Evolutionary conservation across 2,329 filamentous ascomycete species (phyloP), one percentile per base, ranked within the genome.

Genomic region (Claviceps fusiformis): DNA sequence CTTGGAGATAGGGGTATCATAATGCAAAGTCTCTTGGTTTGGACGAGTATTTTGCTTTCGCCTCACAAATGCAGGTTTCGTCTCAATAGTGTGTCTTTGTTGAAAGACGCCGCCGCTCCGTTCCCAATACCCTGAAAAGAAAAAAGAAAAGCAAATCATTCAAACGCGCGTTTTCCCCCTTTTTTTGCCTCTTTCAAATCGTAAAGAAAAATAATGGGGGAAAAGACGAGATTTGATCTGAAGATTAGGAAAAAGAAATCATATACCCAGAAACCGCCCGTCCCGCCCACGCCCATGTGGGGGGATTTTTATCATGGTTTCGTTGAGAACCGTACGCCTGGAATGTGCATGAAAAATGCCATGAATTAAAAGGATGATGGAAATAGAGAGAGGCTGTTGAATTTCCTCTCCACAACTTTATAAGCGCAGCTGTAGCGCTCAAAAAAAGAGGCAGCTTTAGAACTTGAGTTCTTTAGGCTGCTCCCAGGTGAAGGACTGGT

Each of bases 401-500:
- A 73, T 70, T 62, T 27, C n/a, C 67, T 69, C 67, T 66, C 62
- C 65, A 57, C 64, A 57, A 54, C 51, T 39, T 39, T 54, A 24
- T 58, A 35, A 10, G 46, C 55, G 35, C 27, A 52, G 11, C 44
- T 11, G 41, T 45, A 50, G 55, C 46, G 35, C 29, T 24, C 2
- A 24, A 24, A 35, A 15, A 39, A 47, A 5, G 27, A 15, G 4
- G 56, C 52, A 59, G 66, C 72, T 82, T 95, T 24, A 97, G 75
- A 89, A 86, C 76, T 87, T 91, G 69, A 98, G 88, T 64, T 79
- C 67, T 88, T 95, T 96, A 69, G 93, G 92, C 83, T 97, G 83
- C 85, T 98, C 93, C 93, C 93, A 98, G 75, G 79, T 83, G 83
- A 98, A 98, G 74, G 74, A 79, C 83, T 95, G 93, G 87, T 96